Percentiles rank a stretch among this genome's conserved stretches.
Evolutionary conservation across 2,329 filamentous ascomycete genomes (phyloP).

Genomic region (Sporothrix pallida): DNA sequence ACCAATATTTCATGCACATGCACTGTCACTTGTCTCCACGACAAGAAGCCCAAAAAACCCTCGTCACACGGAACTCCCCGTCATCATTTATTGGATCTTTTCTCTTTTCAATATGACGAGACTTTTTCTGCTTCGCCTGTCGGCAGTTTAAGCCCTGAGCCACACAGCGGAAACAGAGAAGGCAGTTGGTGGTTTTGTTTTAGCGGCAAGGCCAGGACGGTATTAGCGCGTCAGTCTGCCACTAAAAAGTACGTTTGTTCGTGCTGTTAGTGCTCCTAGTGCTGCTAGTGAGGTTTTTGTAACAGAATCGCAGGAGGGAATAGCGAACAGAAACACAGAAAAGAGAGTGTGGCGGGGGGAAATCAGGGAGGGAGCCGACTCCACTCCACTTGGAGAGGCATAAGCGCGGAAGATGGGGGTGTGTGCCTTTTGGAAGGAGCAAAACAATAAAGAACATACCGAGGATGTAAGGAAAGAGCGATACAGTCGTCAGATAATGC

Average conservation of each 20-base stretch:
- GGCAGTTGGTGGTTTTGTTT: background rate
- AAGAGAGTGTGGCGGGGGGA: slow-evolving; percentile 28
- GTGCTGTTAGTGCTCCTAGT: background rate
- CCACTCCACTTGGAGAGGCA: slow-evolving; percentile 27
- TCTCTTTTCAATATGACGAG: background rate
- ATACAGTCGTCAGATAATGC: background rate
- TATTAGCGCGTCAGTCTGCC: background rate
- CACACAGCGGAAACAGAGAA: background rate
- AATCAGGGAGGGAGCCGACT: slow-evolving; percentile 31
- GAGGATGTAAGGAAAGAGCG: background rate
- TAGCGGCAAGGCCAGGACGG: slow-evolving; percentile 14
- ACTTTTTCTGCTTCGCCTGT: slow-evolving; percentile 12
- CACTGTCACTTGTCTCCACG: slow-evolving; percentile 8
- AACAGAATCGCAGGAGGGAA: background rate
- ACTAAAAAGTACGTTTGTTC: background rate
- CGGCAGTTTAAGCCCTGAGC: slow-evolving; percentile 17
- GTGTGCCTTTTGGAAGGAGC: background rate
- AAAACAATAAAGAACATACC: slow-evolving; percentile 2
- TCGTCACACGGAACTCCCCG: slow-evolving; percentile 11
- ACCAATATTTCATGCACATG: background rate
- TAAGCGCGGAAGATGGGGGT: slow-evolving; percentile 24
- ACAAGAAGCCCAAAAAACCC: background rate
- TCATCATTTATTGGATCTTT: background rate
- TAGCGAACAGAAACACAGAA: background rate
- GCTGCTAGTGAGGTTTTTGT: background rate